A percentile compares a stretch with the other conserved stretches of the same genome.
These are phyloP conservation scores for Dimocarpus longan DNA, from an alignment of 345 rosid species.

Conservation along the genomic window DNA sequence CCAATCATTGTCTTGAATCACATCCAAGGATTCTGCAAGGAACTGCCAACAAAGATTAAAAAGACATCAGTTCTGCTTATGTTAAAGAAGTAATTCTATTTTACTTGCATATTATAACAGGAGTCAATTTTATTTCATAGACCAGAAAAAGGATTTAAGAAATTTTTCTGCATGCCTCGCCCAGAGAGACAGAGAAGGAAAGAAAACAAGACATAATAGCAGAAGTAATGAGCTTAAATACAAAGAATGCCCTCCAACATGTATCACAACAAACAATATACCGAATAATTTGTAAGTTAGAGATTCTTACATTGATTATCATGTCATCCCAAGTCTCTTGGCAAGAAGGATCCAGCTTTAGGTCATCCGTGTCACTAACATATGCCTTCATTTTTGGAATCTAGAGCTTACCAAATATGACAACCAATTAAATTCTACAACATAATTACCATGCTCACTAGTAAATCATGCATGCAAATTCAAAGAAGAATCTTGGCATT, in stretches of 20 bases:
- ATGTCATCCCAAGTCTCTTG: conserved; percentile 99
- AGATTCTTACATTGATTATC: conserved; percentile 80
- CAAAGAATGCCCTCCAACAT: not conserved
- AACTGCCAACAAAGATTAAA: conserved; percentile 56
- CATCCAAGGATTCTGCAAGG: conserved; percentile 95
- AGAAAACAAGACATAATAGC: not conserved
- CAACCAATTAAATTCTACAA: conserved; percentile 42
- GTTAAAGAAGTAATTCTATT: not conserved
- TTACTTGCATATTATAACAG: not conserved
- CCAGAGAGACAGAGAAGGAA: not conserved
- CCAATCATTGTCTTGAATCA: conserved; percentile 86
- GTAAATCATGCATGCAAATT: conserved; percentile 1
- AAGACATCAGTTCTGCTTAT: conserved; percentile 17
- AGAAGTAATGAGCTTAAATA: not conserved
- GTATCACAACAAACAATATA: not conserved
- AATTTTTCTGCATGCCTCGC: not conserved
- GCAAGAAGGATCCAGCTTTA: conserved; percentile 85
- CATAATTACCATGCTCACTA: conserved; percentile 20
- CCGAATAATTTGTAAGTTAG: not conserved
- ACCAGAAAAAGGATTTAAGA: not conserved
- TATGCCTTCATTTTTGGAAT: conserved; percentile 99
- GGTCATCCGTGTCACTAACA: conserved; percentile 92
- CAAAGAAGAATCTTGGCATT: not conserved
- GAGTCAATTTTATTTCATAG: not conserved
- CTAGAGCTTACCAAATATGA: conserved; percentile 88